Evolutionary conservation across 2,329 filamentous ascomycete genomes (phyloP), one percentile per base, ranked within the genome.

Genomic region (Elsinoe australis): DNA sequence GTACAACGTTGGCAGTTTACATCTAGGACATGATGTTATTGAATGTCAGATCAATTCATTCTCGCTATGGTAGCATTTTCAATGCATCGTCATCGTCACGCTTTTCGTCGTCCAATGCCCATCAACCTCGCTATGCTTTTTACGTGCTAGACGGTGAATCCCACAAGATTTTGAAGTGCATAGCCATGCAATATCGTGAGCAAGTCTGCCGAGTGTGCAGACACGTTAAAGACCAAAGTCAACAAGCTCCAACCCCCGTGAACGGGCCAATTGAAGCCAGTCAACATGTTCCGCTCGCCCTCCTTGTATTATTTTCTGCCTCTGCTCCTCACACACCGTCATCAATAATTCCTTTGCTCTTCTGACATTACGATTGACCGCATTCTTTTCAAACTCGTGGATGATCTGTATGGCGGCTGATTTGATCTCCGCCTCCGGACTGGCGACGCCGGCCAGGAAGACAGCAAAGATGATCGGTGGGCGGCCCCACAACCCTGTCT

Each of bases 381-480:
- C 69, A 24, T 66, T 60, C 5, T 66, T 64, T 50, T 75, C 73
- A 57, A 76, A 64, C 5, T 57, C 61, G n/a, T 61, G 64, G 29
- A 78, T 64, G 42, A 76, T 54, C n/a, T 72, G 65, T 49, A 77
- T 60, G 1, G 71, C 71, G 53, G 66, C 62, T 47, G 64, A 62
- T 56, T 76, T 73, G 15, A 70, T 63, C 4, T 61, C 62, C 6
- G 61, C 60, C 18, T 68, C 63, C 0, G 57, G 61, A 1, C 65
- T 61, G 8, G 69, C 68, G 14, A 71, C 66, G 3, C 74, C 75
- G 0, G 74, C 72, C 50, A 79, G 67, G 56, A 79, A 78, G 0
- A 77, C 54, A 0, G 75, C 74, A 52, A 78, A 77, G 2, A 74
- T 64, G 3, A 73, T 57, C 49, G 71, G 72, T 17, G 70, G 66